Conservation (phyloP, 2,329 filamentous ascomycete genomes). For the Microsporum ferrugineum region DNA sequence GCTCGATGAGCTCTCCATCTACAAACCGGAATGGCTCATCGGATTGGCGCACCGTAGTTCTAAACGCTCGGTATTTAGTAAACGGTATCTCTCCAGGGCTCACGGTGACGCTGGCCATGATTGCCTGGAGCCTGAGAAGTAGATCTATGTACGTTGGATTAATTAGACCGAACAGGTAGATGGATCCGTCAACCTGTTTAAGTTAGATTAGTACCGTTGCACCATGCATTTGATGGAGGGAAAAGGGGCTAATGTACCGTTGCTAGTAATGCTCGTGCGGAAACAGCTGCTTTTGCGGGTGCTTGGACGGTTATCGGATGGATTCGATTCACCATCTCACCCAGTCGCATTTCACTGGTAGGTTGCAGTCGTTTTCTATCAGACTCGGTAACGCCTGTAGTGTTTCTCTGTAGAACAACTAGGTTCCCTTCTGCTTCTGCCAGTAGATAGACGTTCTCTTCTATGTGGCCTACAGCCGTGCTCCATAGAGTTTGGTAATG, state of each 20-base stretch:
- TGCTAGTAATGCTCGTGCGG: slow-evolving; percentile 74
- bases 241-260: slow-evolving; percentile 51
- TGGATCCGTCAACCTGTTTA: slow-evolving; percentile 67
- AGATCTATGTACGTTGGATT: slow-evolving; percentile 61
- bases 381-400: slow-evolving; percentile 59
- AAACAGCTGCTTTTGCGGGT: slow-evolving; percentile 53
- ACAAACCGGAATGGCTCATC: slow-evolving; percentile 77
- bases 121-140: slow-evolving; percentile 67
- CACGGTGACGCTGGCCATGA: slow-evolving; percentile 54
- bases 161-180: slow-evolving; percentile 82
- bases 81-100: slow-evolving; percentile 67
- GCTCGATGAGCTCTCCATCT: slow-evolving; percentile 81
- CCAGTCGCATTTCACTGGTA: slow-evolving; percentile 70
- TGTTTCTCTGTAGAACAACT: slow-evolving; percentile 63
- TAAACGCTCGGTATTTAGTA: slow-evolving; percentile 68
- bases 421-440: slow-evolving; percentile 83
- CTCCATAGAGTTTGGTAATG: slow-evolving; percentile 75
- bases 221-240: too few relatives aligned
- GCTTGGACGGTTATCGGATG: slow-evolving; percentile 58
- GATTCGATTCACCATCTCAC: slow-evolving; percentile 89
- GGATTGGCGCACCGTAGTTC: slow-evolving; percentile 56
- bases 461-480: slow-evolving; percentile 64
- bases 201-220: neutral
- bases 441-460: slow-evolving; percentile 64
- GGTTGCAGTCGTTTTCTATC: slow-evolving; percentile 61